Evolutionary conservation across 2,329 filamentous ascomycete species (phyloP).

Genomic region (Xylaria sp.): DNA sequence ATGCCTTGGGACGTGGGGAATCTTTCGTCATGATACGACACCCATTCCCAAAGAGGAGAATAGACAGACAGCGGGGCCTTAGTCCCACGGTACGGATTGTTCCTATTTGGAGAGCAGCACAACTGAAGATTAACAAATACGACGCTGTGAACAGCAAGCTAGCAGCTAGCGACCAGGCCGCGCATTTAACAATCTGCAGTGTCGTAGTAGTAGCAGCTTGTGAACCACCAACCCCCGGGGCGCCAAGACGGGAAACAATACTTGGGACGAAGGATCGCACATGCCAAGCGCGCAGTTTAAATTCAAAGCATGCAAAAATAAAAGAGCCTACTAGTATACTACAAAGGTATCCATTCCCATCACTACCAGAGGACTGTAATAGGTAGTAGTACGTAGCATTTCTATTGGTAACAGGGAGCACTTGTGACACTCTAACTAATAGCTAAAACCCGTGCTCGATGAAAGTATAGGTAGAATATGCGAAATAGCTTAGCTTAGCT

Average conservation of each 20-base stretch:
- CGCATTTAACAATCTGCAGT: conserved; percentile 13
- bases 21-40: conserved; percentile 13
- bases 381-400: neutral
- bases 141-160: conserved; percentile 19
- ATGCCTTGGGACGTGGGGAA: conserved; percentile 14
- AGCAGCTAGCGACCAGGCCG: too few species aligned
- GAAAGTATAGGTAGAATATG: neutral
- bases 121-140: conserved; percentile 29
- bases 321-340: neutral
- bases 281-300: conserved; percentile 33
- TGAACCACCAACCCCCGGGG: neutral
- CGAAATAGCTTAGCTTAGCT: neutral
- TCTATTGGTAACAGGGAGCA: neutral
- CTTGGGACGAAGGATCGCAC: conserved; percentile 21
- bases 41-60: conserved; percentile 1
- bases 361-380: neutral
- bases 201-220: neutral
- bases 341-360: neutral
- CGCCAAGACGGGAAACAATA: conserved; percentile 31
- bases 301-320: conserved; percentile 5
- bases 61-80: neutral
- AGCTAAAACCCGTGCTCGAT: neutral
- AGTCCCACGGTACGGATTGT: conserved; percentile 25
- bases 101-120: conserved; percentile 29
- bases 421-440: neutral